Evolutionary conservation across 1,139 yeast genomes (phyloP), one percentile per base, ranked within the genome.

Genomic region (Arxiozyma slooffiae): DNA sequence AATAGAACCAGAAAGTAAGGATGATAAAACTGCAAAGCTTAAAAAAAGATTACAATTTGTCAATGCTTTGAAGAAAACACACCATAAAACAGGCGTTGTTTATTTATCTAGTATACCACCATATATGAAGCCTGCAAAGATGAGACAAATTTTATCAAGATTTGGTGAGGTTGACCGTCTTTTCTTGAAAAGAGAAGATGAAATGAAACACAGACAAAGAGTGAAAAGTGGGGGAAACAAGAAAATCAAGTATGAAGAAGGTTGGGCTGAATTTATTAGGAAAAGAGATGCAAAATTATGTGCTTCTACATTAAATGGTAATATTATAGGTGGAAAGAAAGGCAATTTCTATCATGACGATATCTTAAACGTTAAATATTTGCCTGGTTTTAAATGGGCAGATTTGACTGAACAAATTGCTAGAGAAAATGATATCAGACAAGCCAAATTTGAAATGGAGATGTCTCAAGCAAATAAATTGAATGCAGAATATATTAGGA

Each of bases 301-400:
- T 55, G 96, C 95, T 5, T 74, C 75, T 7, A 85, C 97, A 0
- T 71, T 94, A 60, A 94, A 92, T 64, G 96, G 96, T 11, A 85
- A 87, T 61, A 86, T 76, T 18, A 71, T 92, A 41, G 98, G 98
- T 34, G 98, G 98, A 34, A 88, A 83, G 62, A 92, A 92, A 68
- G 84, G 94, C 1, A 80, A 84, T n/a, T 90, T 85, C 64, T 92
- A 90, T 68, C 85, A 92, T 62, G 99, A 94, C 67, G 98, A 94
- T 70, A 82, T 92, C 22, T 76, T 94, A 71, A 92, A 89, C 64
- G 81, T 92, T 53, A 90, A 87, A 67, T 92, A 92, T 61, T 73
- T 92, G 55, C 83, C 89, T 16, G 89, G 92, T 6, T 94, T 90
- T 75, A 92, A 94, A 64, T 92, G 99, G 99, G 76, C 83, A 53